phyloP scores from a whole-genome alignment of 306 rosid species.

The Cucurbita maxima region DNA sequence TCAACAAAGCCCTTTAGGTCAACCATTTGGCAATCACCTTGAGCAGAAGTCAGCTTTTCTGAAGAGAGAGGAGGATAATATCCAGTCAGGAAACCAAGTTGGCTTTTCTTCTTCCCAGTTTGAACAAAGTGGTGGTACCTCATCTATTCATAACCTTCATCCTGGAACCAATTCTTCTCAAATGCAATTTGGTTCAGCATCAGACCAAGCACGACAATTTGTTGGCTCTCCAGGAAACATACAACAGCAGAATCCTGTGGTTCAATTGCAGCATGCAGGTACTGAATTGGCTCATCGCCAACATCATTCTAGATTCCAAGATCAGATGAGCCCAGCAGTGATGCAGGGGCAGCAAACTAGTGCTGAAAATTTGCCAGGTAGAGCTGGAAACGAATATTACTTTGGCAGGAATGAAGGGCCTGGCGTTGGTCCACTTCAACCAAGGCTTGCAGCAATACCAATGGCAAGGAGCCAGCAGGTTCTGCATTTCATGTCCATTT shows the following conservation, averaged over 20 bases:
- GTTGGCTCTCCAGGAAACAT: slow-evolving; percentile 31
- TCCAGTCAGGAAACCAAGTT: slow-evolving; percentile 52
- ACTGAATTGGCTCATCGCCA: slow-evolving; percentile 41
- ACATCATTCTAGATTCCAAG: slow-evolving; percentile 50
- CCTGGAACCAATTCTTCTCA: slow-evolving; percentile 36
- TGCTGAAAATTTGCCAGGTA: slow-evolving; percentile 32
- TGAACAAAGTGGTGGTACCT: slow-evolving; percentile 35
- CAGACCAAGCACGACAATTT: slow-evolving; percentile 49
- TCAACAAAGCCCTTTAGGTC: slow-evolving; percentile 40
- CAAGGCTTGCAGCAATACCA: slow-evolving; percentile 59
- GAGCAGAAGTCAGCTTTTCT: slow-evolving; percentile 31
- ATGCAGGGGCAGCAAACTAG: slow-evolving; percentile 55
- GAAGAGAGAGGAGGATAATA: slow-evolving; percentile 44
- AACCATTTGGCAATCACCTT: slow-evolving; percentile 43
- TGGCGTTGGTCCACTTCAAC: slow-evolving; percentile 41
- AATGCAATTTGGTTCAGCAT: slow-evolving; percentile 36
- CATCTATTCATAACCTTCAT: slow-evolving; percentile 42
- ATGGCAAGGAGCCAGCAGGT: slow-evolving; percentile 67
- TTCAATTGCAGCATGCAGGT: slow-evolving; percentile 48
- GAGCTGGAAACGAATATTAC: slow-evolving; percentile 58
- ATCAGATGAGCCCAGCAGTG: slow-evolving; percentile 49
- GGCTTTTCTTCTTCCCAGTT: slow-evolving; percentile 64
- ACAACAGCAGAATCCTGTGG: slow-evolving; percentile 43
- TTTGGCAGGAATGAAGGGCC: slow-evolving; percentile 49
- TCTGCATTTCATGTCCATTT: background rate